phyloP scores from a whole-genome alignment of 2,329 filamentous ascomycete genomes.

The Thielaviopsis populi region DNA sequence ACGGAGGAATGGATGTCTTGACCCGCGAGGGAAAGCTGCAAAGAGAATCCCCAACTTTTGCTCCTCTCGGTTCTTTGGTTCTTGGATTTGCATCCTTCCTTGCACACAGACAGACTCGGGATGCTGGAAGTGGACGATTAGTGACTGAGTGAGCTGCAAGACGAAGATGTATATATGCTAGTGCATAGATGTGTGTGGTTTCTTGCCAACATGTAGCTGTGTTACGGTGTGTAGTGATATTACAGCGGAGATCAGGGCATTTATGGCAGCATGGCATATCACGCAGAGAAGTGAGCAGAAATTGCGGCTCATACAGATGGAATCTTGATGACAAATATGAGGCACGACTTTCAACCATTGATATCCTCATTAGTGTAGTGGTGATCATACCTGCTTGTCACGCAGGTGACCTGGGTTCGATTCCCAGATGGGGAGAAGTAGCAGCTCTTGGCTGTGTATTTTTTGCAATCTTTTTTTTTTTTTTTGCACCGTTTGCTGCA shows the following conservation, averaged over 20 bases:
- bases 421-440: constrained; percentile 8
- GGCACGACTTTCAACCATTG: neutral
- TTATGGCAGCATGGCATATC: neutral
- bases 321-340: neutral
- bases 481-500: neutral
- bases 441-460: neutral
- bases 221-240: neutral
- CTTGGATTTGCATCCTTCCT: neutral
- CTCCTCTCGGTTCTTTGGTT: neutral
- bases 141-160: neutral
- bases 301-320: neutral
- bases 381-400: constrained; percentile 14
- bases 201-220: neutral
- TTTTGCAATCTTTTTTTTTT: neutral
- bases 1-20: constrained; percentile 3
- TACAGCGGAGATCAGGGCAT: neutral
- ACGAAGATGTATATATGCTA: neutral
- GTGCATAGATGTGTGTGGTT: neutral
- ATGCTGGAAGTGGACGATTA: neutral
- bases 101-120: neutral
- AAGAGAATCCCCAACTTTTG: neutral
- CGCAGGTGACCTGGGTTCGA: constrained; percentile 9
- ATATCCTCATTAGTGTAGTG: constrained; percentile 12
- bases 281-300: neutral
- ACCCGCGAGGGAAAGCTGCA: neutral